These are phyloP conservation scores for Fraxinus angustifolia DNA, from an alignment of 305 asterid species.

Conservation along the genomic window DNA sequence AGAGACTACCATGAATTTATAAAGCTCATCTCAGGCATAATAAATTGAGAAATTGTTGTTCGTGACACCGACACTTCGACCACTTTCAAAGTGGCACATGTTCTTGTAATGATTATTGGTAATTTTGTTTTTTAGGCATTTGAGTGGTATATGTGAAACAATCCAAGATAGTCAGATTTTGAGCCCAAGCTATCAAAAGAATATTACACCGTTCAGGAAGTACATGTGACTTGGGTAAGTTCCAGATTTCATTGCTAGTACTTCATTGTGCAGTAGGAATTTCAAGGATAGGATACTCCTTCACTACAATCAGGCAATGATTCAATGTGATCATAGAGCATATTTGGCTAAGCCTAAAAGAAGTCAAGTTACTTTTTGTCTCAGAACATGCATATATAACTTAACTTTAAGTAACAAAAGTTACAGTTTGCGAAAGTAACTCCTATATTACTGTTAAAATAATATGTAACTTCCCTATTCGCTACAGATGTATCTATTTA, in stretches of 20 bases:
- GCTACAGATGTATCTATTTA: background rate
- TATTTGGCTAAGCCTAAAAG: background rate
- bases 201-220: background rate
- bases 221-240: background rate
- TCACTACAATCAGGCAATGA: background rate
- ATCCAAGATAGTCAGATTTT: background rate
- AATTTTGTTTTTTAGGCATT: slow-evolving; percentile 23
- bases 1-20: slow-evolving; percentile 85
- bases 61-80: slow-evolving; percentile 66
- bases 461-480: background rate
- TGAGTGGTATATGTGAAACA: slow-evolving; percentile 3
- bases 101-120: slow-evolving; percentile 83
- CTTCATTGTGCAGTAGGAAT: background rate
- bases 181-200: slow-evolving; percentile 3
- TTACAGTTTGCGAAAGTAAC: background rate
- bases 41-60: slow-evolving; percentile 52
- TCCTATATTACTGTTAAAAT: background rate
- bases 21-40: slow-evolving; percentile 51
- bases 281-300: background rate
- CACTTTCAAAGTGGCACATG: slow-evolving; percentile 59
- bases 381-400: background rate
- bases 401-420: slow-evolving; percentile 33
- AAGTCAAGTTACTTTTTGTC: background rate
- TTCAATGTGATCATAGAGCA: background rate
- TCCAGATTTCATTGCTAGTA: background rate